Percentiles rank a stretch among this genome's conserved stretches.
Evolutionary conservation across 768 basidiomycete genomes (phyloP).

Genomic region (Tephrocybe rancida): DNA sequence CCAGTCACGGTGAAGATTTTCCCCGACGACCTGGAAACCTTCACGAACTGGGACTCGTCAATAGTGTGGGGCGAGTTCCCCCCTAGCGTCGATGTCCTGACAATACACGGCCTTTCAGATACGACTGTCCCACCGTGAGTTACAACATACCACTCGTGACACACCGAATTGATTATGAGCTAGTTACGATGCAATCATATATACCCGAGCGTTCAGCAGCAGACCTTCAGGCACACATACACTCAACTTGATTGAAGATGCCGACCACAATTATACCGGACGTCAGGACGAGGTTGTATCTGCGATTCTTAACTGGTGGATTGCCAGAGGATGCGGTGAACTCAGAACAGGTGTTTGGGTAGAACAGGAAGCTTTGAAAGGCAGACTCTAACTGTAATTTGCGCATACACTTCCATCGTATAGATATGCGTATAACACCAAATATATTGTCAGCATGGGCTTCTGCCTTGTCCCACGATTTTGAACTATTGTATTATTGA

Average conservation of each 20-base stretch:
- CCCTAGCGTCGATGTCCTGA: constrained; percentile 62
- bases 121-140: constrained; percentile 70
- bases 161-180: neutral
- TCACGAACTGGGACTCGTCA: constrained; percentile 66
- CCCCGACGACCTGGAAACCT: constrained; percentile 61
- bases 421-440: neutral
- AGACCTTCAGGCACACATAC: constrained; percentile 70
- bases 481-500: no score
- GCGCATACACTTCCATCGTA: neutral
- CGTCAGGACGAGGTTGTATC: constrained; percentile 69
- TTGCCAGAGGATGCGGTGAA: constrained; percentile 41
- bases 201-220: constrained; percentile 58
- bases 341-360: constrained; percentile 68
- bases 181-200: constrained; percentile 76
- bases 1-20: constrained; percentile 51
- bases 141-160: neutral
- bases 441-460: no score
- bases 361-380: constrained; percentile 45
- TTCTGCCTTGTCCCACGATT: no score
- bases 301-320: constrained; percentile 71
- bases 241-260: constrained; percentile 69
- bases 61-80: constrained; percentile 75
- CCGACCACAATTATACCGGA: constrained; percentile 80
- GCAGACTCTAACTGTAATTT: constrained; percentile 39
- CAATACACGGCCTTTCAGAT: constrained; percentile 76